phyloP scores from a whole-genome alignment of 106 monocot genomes.

The Platanthera guangdongensis region DNA sequence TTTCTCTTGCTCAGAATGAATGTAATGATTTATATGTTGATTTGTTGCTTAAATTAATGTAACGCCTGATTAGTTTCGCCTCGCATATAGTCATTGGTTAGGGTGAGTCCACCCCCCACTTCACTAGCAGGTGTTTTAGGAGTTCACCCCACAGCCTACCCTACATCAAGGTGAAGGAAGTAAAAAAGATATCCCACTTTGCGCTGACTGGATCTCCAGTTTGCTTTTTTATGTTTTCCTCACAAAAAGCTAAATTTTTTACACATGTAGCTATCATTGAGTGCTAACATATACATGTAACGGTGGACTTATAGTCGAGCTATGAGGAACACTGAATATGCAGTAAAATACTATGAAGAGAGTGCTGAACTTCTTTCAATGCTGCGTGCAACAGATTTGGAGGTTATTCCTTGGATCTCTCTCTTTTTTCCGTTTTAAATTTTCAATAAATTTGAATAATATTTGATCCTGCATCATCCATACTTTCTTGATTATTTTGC shows the following conservation, averaged over 20 bases:
- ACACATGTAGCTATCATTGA: neutral
- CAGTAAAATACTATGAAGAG: slow-evolving; percentile 79
- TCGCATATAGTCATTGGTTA: no score
- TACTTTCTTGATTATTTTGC: slow-evolving; percentile 6
- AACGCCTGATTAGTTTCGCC: no score
- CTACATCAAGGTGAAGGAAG: no score
- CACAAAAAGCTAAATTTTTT: neutral
- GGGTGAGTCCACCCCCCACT: no score
- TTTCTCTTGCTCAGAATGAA: no score
- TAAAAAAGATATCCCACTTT: neutral
- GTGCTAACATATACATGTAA: neutral
- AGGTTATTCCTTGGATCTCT: slow-evolving; percentile 32
- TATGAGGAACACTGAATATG: slow-evolving; percentile 57
- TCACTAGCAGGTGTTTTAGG: no score
- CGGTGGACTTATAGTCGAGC: slow-evolving; percentile 47
- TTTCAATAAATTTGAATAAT: neutral
- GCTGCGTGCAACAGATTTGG: slow-evolving; percentile 65
- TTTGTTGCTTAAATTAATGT: no score
- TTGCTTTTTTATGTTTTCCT: neutral
- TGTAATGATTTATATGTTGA: no score
- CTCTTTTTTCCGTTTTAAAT: slow-evolving; percentile 2
- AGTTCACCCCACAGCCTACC: no score
- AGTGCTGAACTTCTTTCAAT: slow-evolving; percentile 74
- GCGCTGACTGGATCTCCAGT: neutral
- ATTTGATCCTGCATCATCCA: neutral